phyloP scores from a whole-genome alignment of 805 yeast species.

The Yamadazyma kitorensis region DNA sequence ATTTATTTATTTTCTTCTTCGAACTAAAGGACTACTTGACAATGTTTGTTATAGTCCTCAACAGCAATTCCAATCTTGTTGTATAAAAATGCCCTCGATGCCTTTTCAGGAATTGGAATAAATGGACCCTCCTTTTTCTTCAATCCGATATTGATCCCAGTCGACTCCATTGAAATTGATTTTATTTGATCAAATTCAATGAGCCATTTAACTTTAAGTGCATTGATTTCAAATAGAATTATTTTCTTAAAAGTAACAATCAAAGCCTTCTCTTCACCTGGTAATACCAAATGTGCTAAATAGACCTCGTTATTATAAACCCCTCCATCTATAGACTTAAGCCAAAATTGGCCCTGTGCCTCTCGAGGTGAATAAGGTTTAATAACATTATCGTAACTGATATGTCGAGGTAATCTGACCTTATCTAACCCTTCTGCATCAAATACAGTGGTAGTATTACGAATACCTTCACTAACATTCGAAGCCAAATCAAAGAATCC shows the following conservation, averaged over 20 bases:
- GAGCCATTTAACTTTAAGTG: conserved; percentile 67
- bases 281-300: conserved; percentile 78
- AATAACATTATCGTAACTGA: conserved; percentile 70
- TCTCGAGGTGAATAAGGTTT: conserved; percentile 75
- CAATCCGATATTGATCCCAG: conserved; percentile 72
- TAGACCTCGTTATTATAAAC: conserved; percentile 67
- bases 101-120: conserved; percentile 71
- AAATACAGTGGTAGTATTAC: conserved; percentile 87
- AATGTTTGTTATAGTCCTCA: conserved; percentile 67
- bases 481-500: conserved; percentile 92
- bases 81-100: conserved; percentile 65
- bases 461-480: conserved; percentile 89
- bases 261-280: conserved; percentile 77
- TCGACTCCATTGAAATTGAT: conserved; percentile 69
- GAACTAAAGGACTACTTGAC: conserved; percentile 46
- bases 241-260: conserved; percentile 73
- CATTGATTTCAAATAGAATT: conserved; percentile 61
- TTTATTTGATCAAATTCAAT: conserved; percentile 62
- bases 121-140: conserved; percentile 55
- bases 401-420: conserved; percentile 77
- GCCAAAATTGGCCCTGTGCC: conserved; percentile 93
- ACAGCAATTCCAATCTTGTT: conserved; percentile 78
- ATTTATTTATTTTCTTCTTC: not conserved
- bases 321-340: conserved; percentile 83
- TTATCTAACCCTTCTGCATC: conserved; percentile 75